These are phyloP conservation scores for Santalum album DNA, from an alignment of 164 flowering plant species.

Conservation along the genomic window DNA sequence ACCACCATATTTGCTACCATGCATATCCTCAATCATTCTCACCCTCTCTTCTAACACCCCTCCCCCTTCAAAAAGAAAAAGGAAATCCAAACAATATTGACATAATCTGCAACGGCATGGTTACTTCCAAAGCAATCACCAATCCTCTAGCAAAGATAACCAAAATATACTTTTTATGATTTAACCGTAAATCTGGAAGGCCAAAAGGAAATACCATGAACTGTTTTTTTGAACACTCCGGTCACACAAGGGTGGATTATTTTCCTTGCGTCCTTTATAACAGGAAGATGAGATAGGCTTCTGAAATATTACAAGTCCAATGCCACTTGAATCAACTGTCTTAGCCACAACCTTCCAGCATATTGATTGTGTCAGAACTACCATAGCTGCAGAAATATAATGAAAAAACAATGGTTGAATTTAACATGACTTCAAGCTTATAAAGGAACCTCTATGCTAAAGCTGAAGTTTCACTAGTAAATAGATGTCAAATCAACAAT, in stretches of 20 bases:
- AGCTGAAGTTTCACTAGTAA: not conserved
- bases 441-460: not conserved
- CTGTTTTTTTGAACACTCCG: slow-evolving; percentile 16
- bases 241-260: slow-evolving; percentile 67
- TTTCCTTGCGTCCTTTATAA: slow-evolving; percentile 47
- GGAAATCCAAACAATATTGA: no score
- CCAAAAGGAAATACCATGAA: slow-evolving; percentile 50
- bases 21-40: no score
- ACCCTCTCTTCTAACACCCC: no score
- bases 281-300: slow-evolving; percentile 73
- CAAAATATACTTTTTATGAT: no score
- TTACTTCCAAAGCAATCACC: no score
- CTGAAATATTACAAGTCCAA: slow-evolving; percentile 86
- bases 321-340: slow-evolving; percentile 37
- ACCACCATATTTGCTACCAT: no score
- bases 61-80: no score
- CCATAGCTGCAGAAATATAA: slow-evolving; percentile 65
- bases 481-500: no score
- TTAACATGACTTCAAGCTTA: not conserved
- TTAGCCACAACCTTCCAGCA: slow-evolving; percentile 80
- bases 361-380: slow-evolving; percentile 61
- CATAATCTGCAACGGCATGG: no score
- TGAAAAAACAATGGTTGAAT: not conserved
- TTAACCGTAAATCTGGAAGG: no score
- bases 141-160: no score